Evolutionary conservation across 2,329 filamentous ascomycete species (phyloP).

Genomic region (Colletotrichum sp.): DNA sequence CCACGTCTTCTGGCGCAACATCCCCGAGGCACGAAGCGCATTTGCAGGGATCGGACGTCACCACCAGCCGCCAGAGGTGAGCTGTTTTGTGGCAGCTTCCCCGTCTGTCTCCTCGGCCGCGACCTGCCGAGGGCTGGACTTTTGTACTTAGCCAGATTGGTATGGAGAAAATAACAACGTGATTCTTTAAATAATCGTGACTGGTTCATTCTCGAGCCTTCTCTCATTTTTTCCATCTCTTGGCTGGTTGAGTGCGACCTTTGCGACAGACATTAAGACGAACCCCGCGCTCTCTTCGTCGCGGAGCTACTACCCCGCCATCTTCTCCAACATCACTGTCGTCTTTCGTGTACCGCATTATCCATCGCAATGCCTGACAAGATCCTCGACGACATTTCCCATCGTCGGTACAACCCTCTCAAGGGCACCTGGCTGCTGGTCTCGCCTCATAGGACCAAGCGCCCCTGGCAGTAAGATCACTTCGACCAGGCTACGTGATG

Average conservation of each 20-base stretch:
- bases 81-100: slow-evolving; percentile 18
- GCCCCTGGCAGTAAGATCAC: slow-evolving; percentile 89
- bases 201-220: not conserved
- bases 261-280: not conserved
- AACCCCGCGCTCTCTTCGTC: not conserved
- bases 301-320: slow-evolving; percentile 10
- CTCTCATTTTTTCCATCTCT: not conserved
- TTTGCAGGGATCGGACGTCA: slow-evolving; percentile 16
- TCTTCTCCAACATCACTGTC: not conserved
- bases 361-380: slow-evolving; percentile 67
- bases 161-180: not conserved
- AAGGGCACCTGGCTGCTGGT: slow-evolving; percentile 92
- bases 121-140: slow-evolving; percentile 2
- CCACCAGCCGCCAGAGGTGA: not conserved
- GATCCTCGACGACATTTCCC: slow-evolving; percentile 93
- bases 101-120: slow-evolving; percentile 7
- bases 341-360: not conserved
- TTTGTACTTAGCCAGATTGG: not conserved
- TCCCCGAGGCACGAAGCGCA: not conserved
- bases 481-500: not conserved
- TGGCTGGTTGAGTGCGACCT: not conserved
- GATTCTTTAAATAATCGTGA: slow-evolving; percentile 4
- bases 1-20: not conserved
- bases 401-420: slow-evolving; percentile 91
- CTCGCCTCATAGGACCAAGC: slow-evolving; percentile 93